These are phyloP conservation scores for Solanum phureja DNA, from an alignment of 257 asterid genomes.

Conservation along the genomic window DNA sequence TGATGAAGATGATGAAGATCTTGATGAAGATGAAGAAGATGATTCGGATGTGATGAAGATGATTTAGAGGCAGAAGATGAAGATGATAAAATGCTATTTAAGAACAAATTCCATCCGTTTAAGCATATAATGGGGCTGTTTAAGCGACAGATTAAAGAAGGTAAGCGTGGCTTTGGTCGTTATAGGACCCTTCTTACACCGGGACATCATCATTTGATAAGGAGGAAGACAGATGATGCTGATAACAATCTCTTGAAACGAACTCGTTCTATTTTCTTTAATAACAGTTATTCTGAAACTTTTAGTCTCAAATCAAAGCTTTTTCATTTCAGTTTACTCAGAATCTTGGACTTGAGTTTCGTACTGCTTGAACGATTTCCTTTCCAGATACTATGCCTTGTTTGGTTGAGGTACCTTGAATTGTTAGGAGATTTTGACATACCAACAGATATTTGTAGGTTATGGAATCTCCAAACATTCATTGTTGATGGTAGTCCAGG, in stretches of 20 bases:
- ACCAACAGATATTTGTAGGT: not conserved
- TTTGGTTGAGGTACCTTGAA: not conserved
- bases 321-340: not conserved
- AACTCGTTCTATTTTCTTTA: not conserved
- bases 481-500: not conserved
- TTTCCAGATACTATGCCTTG: not conserved
- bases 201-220: not conserved
- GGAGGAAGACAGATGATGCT: not conserved
- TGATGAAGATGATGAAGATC: no score
- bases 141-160: not conserved
- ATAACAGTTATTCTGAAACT: accelerated
- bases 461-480: not conserved
- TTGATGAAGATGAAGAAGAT: no score
- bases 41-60: not conserved
- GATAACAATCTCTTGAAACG: not conserved
- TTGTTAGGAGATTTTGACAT: not conserved
- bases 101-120: not conserved
- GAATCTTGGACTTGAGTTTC: not conserved
- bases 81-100: not conserved
- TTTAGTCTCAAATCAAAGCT: not conserved
- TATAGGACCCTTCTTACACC: not conserved
- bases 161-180: not conserved
- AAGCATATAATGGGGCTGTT: not conserved
- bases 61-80: not conserved
- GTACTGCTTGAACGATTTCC: not conserved